These are phyloP conservation scores for Salix viminalis DNA, from an alignment of 345 rosid genomes.

Conservation along the genomic window DNA sequence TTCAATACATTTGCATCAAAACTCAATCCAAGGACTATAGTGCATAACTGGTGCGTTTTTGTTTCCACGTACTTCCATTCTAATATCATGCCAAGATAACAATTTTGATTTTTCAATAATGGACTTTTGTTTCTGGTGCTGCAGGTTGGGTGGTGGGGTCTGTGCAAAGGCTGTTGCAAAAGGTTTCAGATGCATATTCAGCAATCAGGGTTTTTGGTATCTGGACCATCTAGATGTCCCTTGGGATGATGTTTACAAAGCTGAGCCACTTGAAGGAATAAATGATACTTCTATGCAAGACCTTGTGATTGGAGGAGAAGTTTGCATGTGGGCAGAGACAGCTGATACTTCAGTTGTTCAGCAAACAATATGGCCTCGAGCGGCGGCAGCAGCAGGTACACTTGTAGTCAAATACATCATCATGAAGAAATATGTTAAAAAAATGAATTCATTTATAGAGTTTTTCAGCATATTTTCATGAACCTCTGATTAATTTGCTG, in stretches of 20 bases:
- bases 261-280: conserved; percentile 85
- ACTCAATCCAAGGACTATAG: conserved; percentile 76
- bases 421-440: neutral
- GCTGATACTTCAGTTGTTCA: conserved; percentile 77
- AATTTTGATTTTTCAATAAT: neutral
- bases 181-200: conserved; percentile 86
- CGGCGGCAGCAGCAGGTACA: conserved; percentile 85
- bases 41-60: conserved; percentile 76
- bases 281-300: conserved; percentile 45
- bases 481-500: neutral
- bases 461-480: neutral
- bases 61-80: neutral
- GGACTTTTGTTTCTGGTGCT: neutral
- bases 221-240: conserved; percentile 85
- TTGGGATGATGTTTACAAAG: conserved; percentile 63
- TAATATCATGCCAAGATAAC: neutral
- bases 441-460: neutral
- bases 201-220: conserved; percentile 89
- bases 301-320: conserved; percentile 94
- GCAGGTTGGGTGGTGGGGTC: conserved; percentile 80
- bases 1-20: conserved; percentile 58
- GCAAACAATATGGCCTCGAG: conserved; percentile 94
- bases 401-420: neutral
- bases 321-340: conserved; percentile 93
- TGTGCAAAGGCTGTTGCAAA: conserved; percentile 79